Conservation (phyloP, 805 yeast genomes). For the Metschnikowia baotianmanensis region DNA sequence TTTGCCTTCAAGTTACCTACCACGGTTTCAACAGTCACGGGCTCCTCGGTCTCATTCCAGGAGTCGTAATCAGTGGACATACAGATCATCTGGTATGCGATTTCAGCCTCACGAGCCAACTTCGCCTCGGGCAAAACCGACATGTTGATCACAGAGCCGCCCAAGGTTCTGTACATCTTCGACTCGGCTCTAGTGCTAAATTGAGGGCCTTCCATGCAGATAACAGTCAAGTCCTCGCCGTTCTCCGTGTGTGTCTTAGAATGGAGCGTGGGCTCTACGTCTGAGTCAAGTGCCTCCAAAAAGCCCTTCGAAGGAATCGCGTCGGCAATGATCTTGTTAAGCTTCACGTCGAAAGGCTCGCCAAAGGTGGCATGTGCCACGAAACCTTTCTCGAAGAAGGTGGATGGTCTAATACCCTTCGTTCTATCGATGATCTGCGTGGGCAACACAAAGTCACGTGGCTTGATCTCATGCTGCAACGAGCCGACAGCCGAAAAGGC, state of each 20-base stretch:
- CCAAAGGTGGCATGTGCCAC: conserved; percentile 98
- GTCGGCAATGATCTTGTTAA: conserved; percentile 64
- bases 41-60: conserved; percentile 93
- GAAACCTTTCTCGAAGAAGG: conserved; percentile 87
- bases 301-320: conserved; percentile 42
- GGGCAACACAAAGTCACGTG: conserved; percentile 96
- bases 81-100: conserved; percentile 95
- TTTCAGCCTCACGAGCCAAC: conserved; percentile 95
- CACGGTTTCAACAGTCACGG: conserved; percentile 97
- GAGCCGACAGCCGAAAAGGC: conserved; percentile 98
- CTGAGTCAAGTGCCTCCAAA: conserved; percentile 50
- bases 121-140: conserved; percentile 96
- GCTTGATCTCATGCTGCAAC: conserved; percentile 80
- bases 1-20: conserved; percentile 88
- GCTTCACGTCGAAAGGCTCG: conserved; percentile 84
- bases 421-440: conserved; percentile 96
- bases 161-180: conserved; percentile 77
- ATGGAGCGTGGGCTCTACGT: conserved; percentile 50
- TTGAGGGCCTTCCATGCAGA: conserved; percentile 99
- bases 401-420: conserved; percentile 86
- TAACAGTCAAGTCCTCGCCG: conserved; percentile 72
- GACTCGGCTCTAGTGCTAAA: conserved; percentile 97
- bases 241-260: conserved; percentile 55
- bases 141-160: conserved; percentile 96
- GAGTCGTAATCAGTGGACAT: conserved; percentile 99